Evolutionary conservation across 108 stramenopile genomes (phyloP).

Genomic region (Pseudonitzschia multiseries): DNA sequence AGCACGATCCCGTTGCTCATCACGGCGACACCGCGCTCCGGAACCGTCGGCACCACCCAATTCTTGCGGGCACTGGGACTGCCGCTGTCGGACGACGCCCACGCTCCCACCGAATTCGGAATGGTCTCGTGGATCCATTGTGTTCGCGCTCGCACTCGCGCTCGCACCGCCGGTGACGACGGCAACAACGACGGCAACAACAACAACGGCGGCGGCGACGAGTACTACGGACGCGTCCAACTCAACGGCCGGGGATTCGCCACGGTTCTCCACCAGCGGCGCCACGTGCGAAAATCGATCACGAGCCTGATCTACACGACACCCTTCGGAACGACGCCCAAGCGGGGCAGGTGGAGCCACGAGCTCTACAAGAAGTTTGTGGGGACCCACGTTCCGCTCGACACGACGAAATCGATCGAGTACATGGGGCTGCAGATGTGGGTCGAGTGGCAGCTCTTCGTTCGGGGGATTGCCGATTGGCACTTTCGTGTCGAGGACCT

Average conservation of each 20-base stretch:
- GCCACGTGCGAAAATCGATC: background rate
- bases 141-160: background rate
- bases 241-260: background rate
- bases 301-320: background rate
- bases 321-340: background rate
- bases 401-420: background rate
- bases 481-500: background rate
- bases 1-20: background rate
- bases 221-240: background rate
- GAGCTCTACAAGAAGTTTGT: background rate
- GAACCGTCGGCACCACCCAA: background rate
- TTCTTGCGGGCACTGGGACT: background rate
- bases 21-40: constrained; percentile 5
- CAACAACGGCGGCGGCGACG: background rate
- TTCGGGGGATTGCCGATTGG: background rate
- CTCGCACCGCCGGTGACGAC: too few species aligned
- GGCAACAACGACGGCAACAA: too few species aligned
- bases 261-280: background rate
- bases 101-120: background rate
- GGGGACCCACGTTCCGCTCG: background rate
- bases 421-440: background rate
- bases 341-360: background rate
- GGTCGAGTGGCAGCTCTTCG: background rate
- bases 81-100: background rate
- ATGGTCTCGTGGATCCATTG: constrained; percentile 12